Evolutionary conservation across 1,139 yeast genomes (phyloP).

Genomic region (Suhomyces coccinellae): DNA sequence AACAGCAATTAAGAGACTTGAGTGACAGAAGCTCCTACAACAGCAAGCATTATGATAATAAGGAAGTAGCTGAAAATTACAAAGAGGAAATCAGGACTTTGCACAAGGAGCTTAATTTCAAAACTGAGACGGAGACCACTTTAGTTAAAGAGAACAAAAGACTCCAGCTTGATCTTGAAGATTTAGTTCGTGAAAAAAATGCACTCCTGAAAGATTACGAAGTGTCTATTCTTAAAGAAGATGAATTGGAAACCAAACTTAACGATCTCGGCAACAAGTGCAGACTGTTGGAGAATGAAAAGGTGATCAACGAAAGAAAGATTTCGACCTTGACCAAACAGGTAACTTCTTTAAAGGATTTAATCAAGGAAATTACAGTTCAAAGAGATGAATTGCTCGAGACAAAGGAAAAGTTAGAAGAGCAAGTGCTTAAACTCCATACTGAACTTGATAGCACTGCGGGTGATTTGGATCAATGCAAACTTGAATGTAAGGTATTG

Average conservation of each 20-base stretch:
- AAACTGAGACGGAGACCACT: slow-evolving; percentile 63
- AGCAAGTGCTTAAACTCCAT: slow-evolving; percentile 43
- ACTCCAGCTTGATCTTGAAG: slow-evolving; percentile 61
- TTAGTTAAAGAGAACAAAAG: slow-evolving; percentile 65
- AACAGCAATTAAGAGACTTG: slow-evolving; percentile 41
- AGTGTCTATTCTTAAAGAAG: slow-evolving; percentile 52
- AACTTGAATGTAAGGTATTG: slow-evolving; percentile 32
- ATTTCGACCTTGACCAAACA: slow-evolving; percentile 53
- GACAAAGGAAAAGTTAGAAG: slow-evolving; percentile 50
- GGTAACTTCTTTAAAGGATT: slow-evolving; percentile 49
- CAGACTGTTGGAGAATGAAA: slow-evolving; percentile 48
- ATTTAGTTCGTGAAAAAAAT: slow-evolving; percentile 46
- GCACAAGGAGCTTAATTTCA: slow-evolving; percentile 56
- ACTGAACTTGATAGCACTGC: slow-evolving; percentile 47
- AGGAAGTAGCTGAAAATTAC: slow-evolving; percentile 43
- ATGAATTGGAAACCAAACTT: slow-evolving; percentile 44
- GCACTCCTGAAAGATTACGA: slow-evolving; percentile 55
- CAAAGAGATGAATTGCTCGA: slow-evolving; percentile 53
- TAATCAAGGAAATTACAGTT: slow-evolving; percentile 49
- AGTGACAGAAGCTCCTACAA: slow-evolving; percentile 57
- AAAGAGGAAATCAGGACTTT: slow-evolving; percentile 60
- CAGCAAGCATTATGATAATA: slow-evolving; percentile 49
- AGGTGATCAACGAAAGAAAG: slow-evolving; percentile 44
- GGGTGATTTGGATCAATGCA: slow-evolving; percentile 33
- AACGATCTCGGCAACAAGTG: slow-evolving; percentile 49